A percentile compares a stretch with the other conserved stretches of the same genome.
Conservation (phyloP, 2,329 filamentous ascomycete species). For the Claviceps africana region DNA sequence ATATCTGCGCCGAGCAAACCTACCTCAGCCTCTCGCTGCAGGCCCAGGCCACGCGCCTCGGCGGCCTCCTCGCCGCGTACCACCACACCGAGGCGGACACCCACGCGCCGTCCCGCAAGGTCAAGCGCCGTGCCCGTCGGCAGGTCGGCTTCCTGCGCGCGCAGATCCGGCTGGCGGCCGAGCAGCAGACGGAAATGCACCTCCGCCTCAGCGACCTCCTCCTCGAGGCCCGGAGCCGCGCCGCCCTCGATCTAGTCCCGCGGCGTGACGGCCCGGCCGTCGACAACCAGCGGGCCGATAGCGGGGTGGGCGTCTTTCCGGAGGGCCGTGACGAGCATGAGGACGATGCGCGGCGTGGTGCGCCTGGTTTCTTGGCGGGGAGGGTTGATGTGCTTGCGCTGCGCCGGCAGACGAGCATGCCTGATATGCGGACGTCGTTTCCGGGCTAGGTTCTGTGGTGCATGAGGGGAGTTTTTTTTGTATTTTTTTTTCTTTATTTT, state of each 20-base stretch:
- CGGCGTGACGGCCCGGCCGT: constrained; percentile 17
- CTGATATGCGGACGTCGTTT: background rate
- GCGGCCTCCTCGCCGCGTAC: constrained; percentile 25
- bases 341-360: too few relatives aligned
- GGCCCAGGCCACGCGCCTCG: constrained; percentile 23
- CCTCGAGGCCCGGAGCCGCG: constrained; percentile 32
- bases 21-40: constrained; percentile 31
- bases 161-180: constrained; percentile 29
- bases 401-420: constrained; percentile 1
- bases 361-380: background rate
- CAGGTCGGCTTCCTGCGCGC: constrained; percentile 26
- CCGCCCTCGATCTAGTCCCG: constrained; percentile 23
- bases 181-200: constrained; percentile 32
- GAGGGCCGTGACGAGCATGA: background rate
- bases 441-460: too few relatives aligned
- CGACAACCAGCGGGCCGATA: background rate
- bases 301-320: background rate
- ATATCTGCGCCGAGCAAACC: constrained; percentile 29
- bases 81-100: constrained; percentile 20
- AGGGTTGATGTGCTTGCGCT: background rate
- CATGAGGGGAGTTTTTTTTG: too few relatives aligned
- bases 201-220: constrained; percentile 34
- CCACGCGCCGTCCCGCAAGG: constrained; percentile 11
- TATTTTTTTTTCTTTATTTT: background rate
- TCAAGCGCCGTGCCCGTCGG: constrained; percentile 24